Evolutionary conservation across 202 grass and related monocot genomes (phyloP).

Genomic region (Alloteropsis angusta): DNA sequence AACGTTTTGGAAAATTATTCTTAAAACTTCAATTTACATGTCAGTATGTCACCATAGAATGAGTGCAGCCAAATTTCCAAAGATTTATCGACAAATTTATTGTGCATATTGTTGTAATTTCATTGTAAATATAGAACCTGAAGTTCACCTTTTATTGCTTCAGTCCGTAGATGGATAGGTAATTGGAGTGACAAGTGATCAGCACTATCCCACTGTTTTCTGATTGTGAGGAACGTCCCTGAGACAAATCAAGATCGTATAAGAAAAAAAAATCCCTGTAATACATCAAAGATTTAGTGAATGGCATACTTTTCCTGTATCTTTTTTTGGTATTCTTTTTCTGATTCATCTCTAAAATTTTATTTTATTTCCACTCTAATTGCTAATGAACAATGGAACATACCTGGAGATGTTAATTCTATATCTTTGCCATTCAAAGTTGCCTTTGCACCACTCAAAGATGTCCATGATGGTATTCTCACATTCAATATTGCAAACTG

Average conservation of each 20-base stretch:
- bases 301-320: no score
- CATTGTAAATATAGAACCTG: not conserved
- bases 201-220: conserved; percentile 50
- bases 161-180: conserved; percentile 53
- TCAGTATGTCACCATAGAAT: no score
- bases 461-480: conserved; percentile 77
- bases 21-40: not conserved
- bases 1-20: not conserved
- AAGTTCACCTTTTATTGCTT: conserved; percentile 66
- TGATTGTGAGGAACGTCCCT: conserved; percentile 66
- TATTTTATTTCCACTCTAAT: no score
- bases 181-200: conserved; percentile 48
- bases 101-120: not conserved
- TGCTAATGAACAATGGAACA: not conserved
- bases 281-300: not conserved
- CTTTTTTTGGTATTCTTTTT: no score
- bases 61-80: not conserved
- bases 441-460: conserved; percentile 40
- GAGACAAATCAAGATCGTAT: not conserved
- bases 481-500: conserved; percentile 52
- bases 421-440: conserved; percentile 56
- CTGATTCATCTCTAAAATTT: no score
- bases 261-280: not conserved
- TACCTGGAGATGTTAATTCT: conserved; percentile 54
- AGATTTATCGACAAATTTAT: not conserved